These are phyloP conservation scores for Apostasia shenzhenica DNA, from an alignment of 106 monocot genomes.

Conservation along the genomic window DNA sequence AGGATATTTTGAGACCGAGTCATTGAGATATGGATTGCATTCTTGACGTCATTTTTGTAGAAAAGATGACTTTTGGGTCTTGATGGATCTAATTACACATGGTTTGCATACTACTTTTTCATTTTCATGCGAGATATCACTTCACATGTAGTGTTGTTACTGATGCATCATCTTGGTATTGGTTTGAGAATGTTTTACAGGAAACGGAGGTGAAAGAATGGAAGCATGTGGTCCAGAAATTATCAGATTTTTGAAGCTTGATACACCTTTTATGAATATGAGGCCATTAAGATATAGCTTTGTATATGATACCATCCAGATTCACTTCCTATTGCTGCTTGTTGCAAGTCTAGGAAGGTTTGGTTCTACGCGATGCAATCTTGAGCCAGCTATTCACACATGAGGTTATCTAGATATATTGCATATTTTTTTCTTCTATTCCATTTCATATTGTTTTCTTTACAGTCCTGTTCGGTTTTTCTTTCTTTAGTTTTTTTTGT, in stretches of 20 bases:
- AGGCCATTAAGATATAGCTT: conserved; percentile 89
- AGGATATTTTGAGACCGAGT: neutral
- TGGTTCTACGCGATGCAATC: conserved; percentile 51
- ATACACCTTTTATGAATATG: conserved; percentile 81
- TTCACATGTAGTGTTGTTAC: too few species aligned
- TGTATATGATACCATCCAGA: conserved; percentile 63
- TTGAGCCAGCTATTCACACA: too few species aligned
- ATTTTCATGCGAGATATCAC: too few species aligned
- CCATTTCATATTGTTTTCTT: neutral
- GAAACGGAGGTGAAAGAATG: conserved; percentile 80
- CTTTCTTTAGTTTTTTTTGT: neutral
- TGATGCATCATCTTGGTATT: too few species aligned
- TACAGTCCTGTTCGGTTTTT: neutral
- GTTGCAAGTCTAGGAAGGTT: conserved; percentile 20
- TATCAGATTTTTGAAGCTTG: conserved; percentile 60
- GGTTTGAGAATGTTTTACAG: conserved; percentile 29
- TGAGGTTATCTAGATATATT: too few species aligned
- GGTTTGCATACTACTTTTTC: too few species aligned
- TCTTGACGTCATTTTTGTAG: too few species aligned
- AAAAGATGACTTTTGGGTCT: too few species aligned
- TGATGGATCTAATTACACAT: too few species aligned
- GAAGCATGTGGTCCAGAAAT: conserved; percentile 88
- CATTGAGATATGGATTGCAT: neutral
- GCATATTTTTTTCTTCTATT: too few species aligned
- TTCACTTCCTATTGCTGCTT: conserved; percentile 27